Evolutionary conservation across 2,329 filamentous ascomycete species (phyloP).

Genomic region (Alternaria novae-zelandiae): DNA sequence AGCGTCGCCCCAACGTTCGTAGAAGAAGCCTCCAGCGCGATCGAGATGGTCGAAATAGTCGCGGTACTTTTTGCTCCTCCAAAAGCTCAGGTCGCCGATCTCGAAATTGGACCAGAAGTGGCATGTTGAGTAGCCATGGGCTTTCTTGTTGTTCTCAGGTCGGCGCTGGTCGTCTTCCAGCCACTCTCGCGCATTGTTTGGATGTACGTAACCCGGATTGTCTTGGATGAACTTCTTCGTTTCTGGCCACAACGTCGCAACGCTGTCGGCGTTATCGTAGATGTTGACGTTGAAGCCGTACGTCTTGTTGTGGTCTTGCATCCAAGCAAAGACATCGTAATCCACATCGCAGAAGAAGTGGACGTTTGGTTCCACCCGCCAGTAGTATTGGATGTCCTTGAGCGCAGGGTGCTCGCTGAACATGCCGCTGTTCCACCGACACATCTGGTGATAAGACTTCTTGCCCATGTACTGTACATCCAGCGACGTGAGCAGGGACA

Average conservation of each 20-base stretch:
- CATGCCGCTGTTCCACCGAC: constrained; percentile 96
- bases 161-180: constrained; percentile 77
- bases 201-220: constrained; percentile 79
- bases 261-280: constrained; percentile 87
- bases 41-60: constrained; percentile 97
- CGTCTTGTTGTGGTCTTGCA: constrained; percentile 98
- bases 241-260: constrained; percentile 93
- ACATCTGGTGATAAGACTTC: constrained; percentile 98
- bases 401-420: constrained; percentile 97
- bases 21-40: constrained; percentile 94
- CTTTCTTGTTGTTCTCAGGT: constrained; percentile 78
- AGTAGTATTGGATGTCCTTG: constrained; percentile 85
- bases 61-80: constrained; percentile 86
- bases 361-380: constrained; percentile 97
- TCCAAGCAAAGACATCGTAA: constrained; percentile 97
- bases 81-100: constrained; percentile 91
- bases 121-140: constrained; percentile 95
- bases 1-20: constrained; percentile 97
- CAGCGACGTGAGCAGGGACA: constrained; percentile 80
- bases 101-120: constrained; percentile 99
- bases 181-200: constrained; percentile 88
- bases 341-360: constrained; percentile 99
- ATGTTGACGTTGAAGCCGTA: constrained; percentile 99
- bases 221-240: constrained; percentile 87
- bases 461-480: constrained; percentile 89